Evolutionary conservation across 2,329 filamentous ascomycete species (phyloP), one percentile per base, ranked within the genome.

Genomic region (Seiridium cupressi): DNA sequence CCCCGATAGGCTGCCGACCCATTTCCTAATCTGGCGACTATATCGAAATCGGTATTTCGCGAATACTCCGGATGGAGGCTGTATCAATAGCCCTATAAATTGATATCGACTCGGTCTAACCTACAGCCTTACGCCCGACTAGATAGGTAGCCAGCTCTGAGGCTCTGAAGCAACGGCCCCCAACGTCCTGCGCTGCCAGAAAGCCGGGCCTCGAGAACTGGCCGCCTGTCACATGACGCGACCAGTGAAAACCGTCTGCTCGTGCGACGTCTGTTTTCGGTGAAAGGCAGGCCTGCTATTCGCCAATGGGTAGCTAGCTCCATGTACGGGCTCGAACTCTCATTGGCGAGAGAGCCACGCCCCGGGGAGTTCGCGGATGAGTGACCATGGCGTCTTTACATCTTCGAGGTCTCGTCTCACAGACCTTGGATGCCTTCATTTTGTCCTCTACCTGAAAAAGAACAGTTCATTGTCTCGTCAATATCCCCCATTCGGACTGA

Each of bases 401-500:
- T 55, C 51, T 48, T 47, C 53, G 38, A 47, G 53, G 55, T 57
- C 44, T 34, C n/a, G 55, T 57, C 32, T 57, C 42, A 57, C 55
- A 46, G 42, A 34, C 32, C 44, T 47, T 42, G 34, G 44, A 55
- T 42, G 35, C 46, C 55, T 56, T 60, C 59, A 60, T 53, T 44
- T 60, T 60, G 49, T 57, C 54, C 59, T 57, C 51, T 40, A 46
- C 42, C 53, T 57, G 35, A 44, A 48, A 26, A 48, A 44, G 38
- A 56, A 57, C 47, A 53, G 44, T 57, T 56, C 53, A 42, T 60
- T 46, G 47, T 51, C 54, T 35, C 32, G 35, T 55, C 34, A 51
- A 26, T 36, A 18, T 56, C 54, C 59, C 59, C 59, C 59, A 60
- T 54, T 60, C 47, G 57, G 46, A 46, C 36, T 36, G 44, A 57